Conservation (phyloP, 495 filamentous ascomycete species). For the Entonaema liquescens region DNA sequence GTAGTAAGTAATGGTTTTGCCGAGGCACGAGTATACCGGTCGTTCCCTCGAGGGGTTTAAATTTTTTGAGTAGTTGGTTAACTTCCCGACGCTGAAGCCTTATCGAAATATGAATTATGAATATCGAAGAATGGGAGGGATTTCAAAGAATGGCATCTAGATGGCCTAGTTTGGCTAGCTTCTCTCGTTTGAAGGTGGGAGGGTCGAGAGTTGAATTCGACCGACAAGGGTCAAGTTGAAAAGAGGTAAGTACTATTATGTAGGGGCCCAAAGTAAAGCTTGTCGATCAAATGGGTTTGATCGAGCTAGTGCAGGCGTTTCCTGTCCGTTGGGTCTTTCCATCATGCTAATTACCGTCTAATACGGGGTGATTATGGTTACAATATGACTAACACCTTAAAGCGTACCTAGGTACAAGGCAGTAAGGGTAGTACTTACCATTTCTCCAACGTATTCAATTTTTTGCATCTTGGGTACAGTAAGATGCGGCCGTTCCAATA, state of each 20-base stretch:
- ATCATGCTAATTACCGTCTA: neutral
- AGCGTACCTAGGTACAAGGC: too few species aligned
- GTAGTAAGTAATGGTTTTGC: conserved; percentile 7
- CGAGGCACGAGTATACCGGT: conserved; percentile 1
- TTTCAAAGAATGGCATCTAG: conserved; percentile 10
- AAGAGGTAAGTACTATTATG: conserved; percentile 3
- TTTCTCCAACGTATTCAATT: neutral
- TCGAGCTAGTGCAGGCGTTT: conserved; percentile 27
- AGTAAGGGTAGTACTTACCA: too few species aligned
- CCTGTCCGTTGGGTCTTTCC: conserved; percentile 28
- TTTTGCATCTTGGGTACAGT: neutral
- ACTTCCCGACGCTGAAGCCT: neutral
- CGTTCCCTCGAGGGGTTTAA: neutral
- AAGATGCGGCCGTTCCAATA: neutral
- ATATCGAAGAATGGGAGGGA: conserved; percentile 1
- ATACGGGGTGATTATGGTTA: too few species aligned
- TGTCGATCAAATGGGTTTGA: conserved; percentile 28
- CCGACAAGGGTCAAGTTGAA: conserved; percentile 34
- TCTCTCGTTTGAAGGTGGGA: conserved; percentile 19
- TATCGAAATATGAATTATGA: neutral
- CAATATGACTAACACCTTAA: neutral
- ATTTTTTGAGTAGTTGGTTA: neutral
- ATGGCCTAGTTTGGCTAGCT: conserved; percentile 7
- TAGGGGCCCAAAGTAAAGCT: conserved; percentile 12
- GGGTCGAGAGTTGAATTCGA: conserved; percentile 27